Base-by-base conservation (phyloP, 2,329 filamentous ascomycete genomes). In the Exophiala oligosperma region DNA sequence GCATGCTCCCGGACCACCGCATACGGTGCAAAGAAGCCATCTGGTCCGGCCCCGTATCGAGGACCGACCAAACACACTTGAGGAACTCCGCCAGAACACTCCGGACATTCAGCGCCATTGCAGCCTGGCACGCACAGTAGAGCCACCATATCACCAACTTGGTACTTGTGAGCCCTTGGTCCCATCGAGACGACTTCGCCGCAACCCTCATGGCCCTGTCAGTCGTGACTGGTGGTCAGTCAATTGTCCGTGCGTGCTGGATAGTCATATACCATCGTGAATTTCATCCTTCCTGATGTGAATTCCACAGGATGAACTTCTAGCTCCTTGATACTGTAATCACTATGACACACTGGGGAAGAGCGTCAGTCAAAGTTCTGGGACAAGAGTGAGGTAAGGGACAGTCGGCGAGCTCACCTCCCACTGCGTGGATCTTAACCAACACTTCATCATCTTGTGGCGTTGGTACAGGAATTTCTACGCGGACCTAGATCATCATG, bases 121-220 rank as follows among this genome's bases (percentile, higher is more conserved):
- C 58, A 61, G 7, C 58, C 58, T 7, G 58, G 54, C 3, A 57
- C 58, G 2, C 37, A 35, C 14, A 57, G 8, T 11, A 61, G 41
- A 3, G 50, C 43, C 12, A 61, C 50, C 51, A 57, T 57, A 14
- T 61, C 58, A 11, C 58, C 58, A 6, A 26, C 21, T 11, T 49
- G n/a, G 50, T 57, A 61, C 2, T 49, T 52, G 8, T 29, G 44
- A n/a, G 56, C 61, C 3, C 14, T 40, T 6, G 48, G 32, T 21
- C 63, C 63, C 1, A 63, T 38, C 4, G 54, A 49, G 11, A 59
- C 54, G 32, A 65, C 54, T 12, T 64, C 52, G 3, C 64, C 64
- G 29, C 63, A 60, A 9, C 60, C 56, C 52, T 66, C 64, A 29
- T 66, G 64, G 12, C 64, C 64, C 55, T 57, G 32, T 35, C 32